phyloP scores from a whole-genome alignment of 108 stramenopile species.

The Stephanodiscus minutulus region DNA sequence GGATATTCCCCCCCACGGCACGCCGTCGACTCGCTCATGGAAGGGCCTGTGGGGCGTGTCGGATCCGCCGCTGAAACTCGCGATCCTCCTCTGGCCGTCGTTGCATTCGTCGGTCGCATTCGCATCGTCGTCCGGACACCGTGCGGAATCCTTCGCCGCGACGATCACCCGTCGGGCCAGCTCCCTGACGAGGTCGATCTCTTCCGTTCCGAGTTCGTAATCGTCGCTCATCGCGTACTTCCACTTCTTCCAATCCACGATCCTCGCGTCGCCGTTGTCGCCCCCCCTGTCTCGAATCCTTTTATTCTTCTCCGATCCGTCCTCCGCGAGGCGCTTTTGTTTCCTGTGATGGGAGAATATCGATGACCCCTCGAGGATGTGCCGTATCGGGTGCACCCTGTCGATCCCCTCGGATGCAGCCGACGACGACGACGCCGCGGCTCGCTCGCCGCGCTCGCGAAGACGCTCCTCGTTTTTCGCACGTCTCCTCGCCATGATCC shows the following conservation, averaged over 20 bases:
- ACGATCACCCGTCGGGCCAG: constrained; percentile 28
- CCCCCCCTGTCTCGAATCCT: background rate
- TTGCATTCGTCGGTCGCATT: background rate
- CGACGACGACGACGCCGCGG: background rate
- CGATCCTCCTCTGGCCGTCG: constrained; percentile 1
- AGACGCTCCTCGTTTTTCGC: constrained; percentile 11
- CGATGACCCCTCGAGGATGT: constrained; percentile 42
- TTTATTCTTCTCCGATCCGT: constrained; percentile 7
- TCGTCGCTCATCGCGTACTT: constrained; percentile 48
- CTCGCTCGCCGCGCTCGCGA: background rate
- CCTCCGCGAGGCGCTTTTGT: constrained; percentile 2
- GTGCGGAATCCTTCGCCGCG: constrained; percentile 1
- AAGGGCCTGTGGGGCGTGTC: constrained; percentile 17
- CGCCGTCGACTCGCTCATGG: constrained; percentile 31
- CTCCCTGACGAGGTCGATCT: constrained; percentile 23
- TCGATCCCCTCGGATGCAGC: constrained; percentile 19
- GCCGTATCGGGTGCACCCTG: constrained; percentile 28
- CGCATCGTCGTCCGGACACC: background rate
- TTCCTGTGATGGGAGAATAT: constrained; percentile 28
- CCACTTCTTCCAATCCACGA: constrained; percentile 47
- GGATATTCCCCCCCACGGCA: constrained; percentile 39
- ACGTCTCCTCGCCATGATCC: constrained; percentile 13
- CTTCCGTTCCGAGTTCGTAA: constrained; percentile 24
- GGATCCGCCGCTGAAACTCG: constrained; percentile 5
- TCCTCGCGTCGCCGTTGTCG: background rate